These are phyloP conservation scores for Fusarium marasasianum DNA, from an alignment of 2,329 filamentous ascomycete species.

Conservation along the genomic window DNA sequence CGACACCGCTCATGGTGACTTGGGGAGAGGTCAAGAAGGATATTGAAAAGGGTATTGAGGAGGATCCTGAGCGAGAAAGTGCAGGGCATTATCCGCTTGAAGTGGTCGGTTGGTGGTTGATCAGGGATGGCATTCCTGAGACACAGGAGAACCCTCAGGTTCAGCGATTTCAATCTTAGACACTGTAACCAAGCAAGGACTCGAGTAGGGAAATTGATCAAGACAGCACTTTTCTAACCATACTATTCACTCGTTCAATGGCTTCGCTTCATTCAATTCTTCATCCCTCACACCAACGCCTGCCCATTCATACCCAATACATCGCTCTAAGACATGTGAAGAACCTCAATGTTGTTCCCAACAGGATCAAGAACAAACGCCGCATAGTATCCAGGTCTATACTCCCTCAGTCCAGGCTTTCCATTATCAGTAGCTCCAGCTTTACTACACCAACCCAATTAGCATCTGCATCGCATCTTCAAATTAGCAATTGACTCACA, in stretches of 20 bases:
- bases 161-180: background rate
- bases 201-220: background rate
- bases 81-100: background rate
- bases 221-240: background rate
- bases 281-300: background rate
- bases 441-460: constrained; percentile 42
- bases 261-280: background rate
- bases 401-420: constrained; percentile 56
- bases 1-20: constrained; percentile 9
- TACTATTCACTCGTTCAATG: background rate
- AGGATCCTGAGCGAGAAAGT: background rate
- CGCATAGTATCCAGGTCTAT: constrained; percentile 59
- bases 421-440: constrained; percentile 60
- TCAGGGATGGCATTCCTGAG: constrained; percentile 8
- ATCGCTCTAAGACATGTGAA: constrained; percentile 37
- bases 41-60: constrained; percentile 25
- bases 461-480: background rate
- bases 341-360: constrained; percentile 63
- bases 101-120: background rate
- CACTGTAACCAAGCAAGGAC: background rate
- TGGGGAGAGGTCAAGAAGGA: constrained; percentile 32
- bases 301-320: background rate
- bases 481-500: constrained; percentile 20
- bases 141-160: constrained; percentile 9
- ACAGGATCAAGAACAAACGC: constrained; percentile 61